Conservation (phyloP, 495 filamentous ascomycete genomes). For the Xylaria venustula region DNA sequence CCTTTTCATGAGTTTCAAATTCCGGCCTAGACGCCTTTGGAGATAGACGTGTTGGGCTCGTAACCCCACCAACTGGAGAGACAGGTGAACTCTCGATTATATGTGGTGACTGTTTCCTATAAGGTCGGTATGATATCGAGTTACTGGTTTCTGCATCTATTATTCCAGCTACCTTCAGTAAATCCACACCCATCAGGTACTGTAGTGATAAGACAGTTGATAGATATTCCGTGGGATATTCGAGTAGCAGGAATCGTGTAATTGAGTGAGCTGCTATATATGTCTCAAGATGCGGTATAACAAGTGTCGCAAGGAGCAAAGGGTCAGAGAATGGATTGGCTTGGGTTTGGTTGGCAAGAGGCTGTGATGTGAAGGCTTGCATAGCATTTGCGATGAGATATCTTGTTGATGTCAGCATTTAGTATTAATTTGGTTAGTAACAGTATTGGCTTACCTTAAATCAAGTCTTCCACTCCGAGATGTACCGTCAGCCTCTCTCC, state of each 20-base stretch:
- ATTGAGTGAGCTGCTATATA: conserved; percentile 38
- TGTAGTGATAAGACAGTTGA: conserved; percentile 43
- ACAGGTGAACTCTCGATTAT: neutral
- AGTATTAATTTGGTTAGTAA: neutral
- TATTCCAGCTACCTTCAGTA: conserved; percentile 45
- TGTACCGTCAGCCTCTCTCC: conserved; percentile 30
- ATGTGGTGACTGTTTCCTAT: conserved; percentile 5
- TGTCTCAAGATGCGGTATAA: conserved; percentile 46
- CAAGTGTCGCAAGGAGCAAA: conserved; percentile 40
- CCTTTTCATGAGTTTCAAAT: neutral
- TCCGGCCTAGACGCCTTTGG: conserved; percentile 10
- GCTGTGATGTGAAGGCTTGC: conserved; percentile 46
- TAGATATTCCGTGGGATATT: conserved; percentile 47
- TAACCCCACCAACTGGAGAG: neutral
- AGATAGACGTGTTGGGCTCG: conserved; percentile 12
- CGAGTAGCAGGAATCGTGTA: conserved; percentile 45
- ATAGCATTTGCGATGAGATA: conserved; percentile 49
- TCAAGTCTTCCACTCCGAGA: conserved; percentile 42
- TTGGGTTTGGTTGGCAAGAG: conserved; percentile 40
- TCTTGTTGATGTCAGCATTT: conserved; percentile 22
- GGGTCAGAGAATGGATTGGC: conserved; percentile 47
- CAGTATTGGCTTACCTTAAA: conserved; percentile 34
- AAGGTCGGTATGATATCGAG: conserved; percentile 8
- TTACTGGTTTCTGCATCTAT: conserved; percentile 30
- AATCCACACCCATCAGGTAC: conserved; percentile 38